phyloP scores from a whole-genome alignment of 164 flowering plant genomes.

The Warburgia ugandensis region DNA sequence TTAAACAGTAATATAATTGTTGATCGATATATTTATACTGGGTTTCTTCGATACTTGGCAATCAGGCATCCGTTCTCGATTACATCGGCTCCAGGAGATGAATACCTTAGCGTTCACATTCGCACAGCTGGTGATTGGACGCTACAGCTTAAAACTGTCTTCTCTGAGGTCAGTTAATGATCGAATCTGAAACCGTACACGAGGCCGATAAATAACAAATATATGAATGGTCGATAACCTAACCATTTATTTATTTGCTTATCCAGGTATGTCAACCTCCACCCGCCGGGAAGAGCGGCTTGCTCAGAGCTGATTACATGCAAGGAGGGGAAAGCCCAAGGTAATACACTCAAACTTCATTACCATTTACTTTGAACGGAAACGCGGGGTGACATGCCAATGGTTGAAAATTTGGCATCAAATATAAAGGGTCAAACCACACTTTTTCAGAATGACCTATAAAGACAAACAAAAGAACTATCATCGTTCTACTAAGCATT shows the following conservation, averaged over 20 bases:
- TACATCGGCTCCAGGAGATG: conserved; percentile 33
- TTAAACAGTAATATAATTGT: neutral
- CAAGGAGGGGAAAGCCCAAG: conserved; percentile 29
- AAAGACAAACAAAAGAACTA: too few species aligned
- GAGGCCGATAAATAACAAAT: neutral
- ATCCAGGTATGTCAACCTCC: conserved; percentile 50
- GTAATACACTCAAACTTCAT: too few species aligned
- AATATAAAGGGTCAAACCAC: too few species aligned
- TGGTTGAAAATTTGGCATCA: too few species aligned
- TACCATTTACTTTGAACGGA: too few species aligned
- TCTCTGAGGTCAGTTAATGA: conserved; percentile 40
- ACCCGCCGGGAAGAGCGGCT: conserved; percentile 48
- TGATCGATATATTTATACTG: neutral
- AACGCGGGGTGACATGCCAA: too few species aligned
- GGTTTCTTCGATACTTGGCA: neutral
- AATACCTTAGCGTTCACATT: conserved; percentile 33
- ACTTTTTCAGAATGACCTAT: too few species aligned
- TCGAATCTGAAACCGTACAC: neutral
- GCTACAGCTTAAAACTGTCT: conserved; percentile 48
- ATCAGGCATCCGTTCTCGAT: conserved; percentile 38
- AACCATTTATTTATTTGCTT: neutral
- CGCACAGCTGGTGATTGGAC: conserved; percentile 39
- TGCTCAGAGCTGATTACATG: conserved; percentile 47
- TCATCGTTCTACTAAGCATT: too few species aligned
- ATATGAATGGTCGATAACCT: too few species aligned